Evolutionary conservation across 331 rosid species (phyloP).

Genomic region (Saraca asoca): DNA sequence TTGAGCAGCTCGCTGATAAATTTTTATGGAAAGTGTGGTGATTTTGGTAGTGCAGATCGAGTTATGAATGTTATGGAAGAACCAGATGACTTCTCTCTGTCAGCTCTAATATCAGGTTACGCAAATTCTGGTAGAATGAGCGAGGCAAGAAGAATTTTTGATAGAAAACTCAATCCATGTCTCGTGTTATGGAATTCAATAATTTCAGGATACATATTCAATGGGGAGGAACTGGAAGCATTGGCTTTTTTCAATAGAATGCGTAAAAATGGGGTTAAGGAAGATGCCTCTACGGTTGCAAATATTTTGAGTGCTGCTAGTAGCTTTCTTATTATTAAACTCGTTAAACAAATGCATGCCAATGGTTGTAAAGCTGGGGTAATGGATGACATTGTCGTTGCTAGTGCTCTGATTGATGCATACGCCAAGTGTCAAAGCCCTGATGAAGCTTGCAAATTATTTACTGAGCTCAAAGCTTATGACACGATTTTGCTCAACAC

Average conservation of each 20-base stretch:
- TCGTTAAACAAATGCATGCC: slow-evolving; percentile 59
- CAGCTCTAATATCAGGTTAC: slow-evolving; percentile 66
- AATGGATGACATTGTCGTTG: slow-evolving; percentile 50
- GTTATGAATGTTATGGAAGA: slow-evolving; percentile 51
- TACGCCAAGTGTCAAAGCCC: slow-evolving; percentile 66
- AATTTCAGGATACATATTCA: slow-evolving; percentile 65
- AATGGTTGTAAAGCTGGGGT: slow-evolving; percentile 59
- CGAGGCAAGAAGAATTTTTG: slow-evolving; percentile 71
- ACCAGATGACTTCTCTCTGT: slow-evolving; percentile 72
- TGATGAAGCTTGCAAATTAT: slow-evolving; percentile 69
- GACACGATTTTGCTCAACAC: slow-evolving; percentile 70
- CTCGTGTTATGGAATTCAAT: slow-evolving; percentile 66
- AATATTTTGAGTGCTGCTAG: slow-evolving; percentile 60
- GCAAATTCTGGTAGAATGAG: slow-evolving; percentile 63
- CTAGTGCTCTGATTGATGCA: slow-evolving; percentile 72
- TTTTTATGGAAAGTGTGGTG: slow-evolving; percentile 71
- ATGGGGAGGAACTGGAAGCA: slow-evolving; percentile 59
- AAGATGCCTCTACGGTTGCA: slow-evolving; percentile 56
- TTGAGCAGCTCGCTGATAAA: slow-evolving; percentile 62
- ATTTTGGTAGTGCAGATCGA: slow-evolving; percentile 60
- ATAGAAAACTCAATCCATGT: slow-evolving; percentile 46
- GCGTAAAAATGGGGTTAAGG: slow-evolving; percentile 58
- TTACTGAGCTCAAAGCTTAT: slow-evolving; percentile 56
- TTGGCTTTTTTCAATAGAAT: slow-evolving; percentile 55
- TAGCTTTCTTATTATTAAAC: slow-evolving; percentile 43